Evolutionary conservation across 345 rosid species (phyloP), one percentile per base, ranked within the genome.

Genomic region (Trapa incisa): DNA sequence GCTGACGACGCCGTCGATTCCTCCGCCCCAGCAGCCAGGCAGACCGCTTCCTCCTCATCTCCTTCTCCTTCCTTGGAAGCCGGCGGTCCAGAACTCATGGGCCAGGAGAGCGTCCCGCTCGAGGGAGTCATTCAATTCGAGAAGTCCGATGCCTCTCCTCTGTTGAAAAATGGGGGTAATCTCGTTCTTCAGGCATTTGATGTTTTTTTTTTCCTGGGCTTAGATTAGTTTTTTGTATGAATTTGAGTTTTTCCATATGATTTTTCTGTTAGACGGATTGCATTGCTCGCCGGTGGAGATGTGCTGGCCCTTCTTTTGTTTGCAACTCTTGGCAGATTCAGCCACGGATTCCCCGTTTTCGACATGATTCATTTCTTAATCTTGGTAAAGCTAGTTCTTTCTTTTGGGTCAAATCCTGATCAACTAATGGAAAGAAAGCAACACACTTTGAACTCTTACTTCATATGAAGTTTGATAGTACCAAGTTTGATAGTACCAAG

Each of bases 91-190:
- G 85, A 84, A 60, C 76, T 86, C 11, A 87, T 88, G 58, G 82
- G 82, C 68, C 89, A 79, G 53, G 90, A 88, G 65, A 78, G 78
- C 53, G 87, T 89, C 52, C 89, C 93, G 65, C 72, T 90, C 60
- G 97, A 93, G 71, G 98, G 98, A 32, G 98, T 90, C 33, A 93
- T 90, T 68, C 98, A 87, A 68, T 88, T 90, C 74, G 98, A 90
- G 47, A 90, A 85, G 70, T 90, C 88, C 71, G 70, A 47, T 29
- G 71, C 74, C 11, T 73, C 91, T 74, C 80, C 91, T 36, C 73
- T 29, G 39, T 90, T 1, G 71, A 74, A 50, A 84, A 86, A 80
- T 90, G 97, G 98, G 86, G 96, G 97, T 88, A 79, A 62, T 61
- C 50, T 29, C 86, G 75, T 65, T 56, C 58, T 29, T 11, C 17